These are phyloP conservation scores for Hyphodiscus hymeniophilus DNA, from an alignment of 495 filamentous ascomycete genomes.

Conservation along the genomic window DNA sequence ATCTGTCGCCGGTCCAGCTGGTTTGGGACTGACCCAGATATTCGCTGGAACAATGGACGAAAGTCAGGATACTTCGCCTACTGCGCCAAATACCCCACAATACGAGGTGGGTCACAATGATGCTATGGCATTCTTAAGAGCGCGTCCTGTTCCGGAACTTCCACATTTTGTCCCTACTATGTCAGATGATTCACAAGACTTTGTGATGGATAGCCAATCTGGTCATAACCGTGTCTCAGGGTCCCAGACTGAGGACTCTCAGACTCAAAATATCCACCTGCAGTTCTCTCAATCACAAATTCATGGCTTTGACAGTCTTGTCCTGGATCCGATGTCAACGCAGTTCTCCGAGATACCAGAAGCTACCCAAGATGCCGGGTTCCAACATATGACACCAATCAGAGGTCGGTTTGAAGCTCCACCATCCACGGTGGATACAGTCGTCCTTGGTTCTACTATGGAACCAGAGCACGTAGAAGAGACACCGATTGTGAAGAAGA, in stretches of 20 bases:
- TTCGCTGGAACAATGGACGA: conserved; percentile 88
- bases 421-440: conserved; percentile 62
- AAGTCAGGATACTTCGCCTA: conserved; percentile 15
- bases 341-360: conserved; percentile 54
- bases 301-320: conserved; percentile 41
- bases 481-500: conserved; percentile 50
- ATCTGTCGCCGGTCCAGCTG: conserved; percentile 44
- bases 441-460: conserved; percentile 39
- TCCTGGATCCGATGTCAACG: conserved; percentile 32
- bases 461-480: conserved; percentile 18
- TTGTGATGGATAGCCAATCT: conserved; percentile 60
- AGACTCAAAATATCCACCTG: conserved; percentile 40
- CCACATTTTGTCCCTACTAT: conserved; percentile 34
- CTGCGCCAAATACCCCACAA: background rate
- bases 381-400: conserved; percentile 46
- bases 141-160: conserved; percentile 44
- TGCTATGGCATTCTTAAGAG: conserved; percentile 40
- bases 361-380: conserved; percentile 81
- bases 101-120: conserved; percentile 20
- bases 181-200: conserved; percentile 42
- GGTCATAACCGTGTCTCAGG: conserved; percentile 23
- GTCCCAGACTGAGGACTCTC: conserved; percentile 25
- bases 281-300: conserved; percentile 46
- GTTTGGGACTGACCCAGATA: conserved; percentile 77
- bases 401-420: conserved; percentile 55